Base-by-base conservation (phyloP, 129 eudicot genomes). In the Smallanthus sonchifolius region DNA sequence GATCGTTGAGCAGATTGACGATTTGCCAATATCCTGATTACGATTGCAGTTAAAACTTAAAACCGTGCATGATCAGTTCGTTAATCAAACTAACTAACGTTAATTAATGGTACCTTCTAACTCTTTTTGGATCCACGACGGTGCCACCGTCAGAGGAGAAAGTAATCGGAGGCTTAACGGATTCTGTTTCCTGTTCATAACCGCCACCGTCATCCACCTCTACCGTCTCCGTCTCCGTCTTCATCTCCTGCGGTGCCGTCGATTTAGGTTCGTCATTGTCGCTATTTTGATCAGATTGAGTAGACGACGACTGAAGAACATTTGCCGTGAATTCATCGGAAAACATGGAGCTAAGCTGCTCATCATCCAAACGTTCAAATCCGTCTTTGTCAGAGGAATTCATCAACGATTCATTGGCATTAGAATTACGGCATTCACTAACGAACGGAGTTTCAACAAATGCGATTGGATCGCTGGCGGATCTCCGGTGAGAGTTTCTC, bases 311-410 rank as follows among this genome's bases (percentile, higher is more conserved):
- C 68, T 77, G 76, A 14, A 76, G 64, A 67, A 24, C 30, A 24
- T 69, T 70, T 11, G 80, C 80, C 2, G 78, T 67, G 10, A 80
- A 73, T 2, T 88, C 86, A 9, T 91, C 95, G 17, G 95, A 75
- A 64, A 91, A 91, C 97, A 91, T 91, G 17, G 84, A 77, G 69
- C 86, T 81, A 39, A 91, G 85, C 72, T 91, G 95, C 67, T 91
- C 95, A 39, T 91, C 97, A 48, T 91, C 92, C 74, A 91, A 77
- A n/a, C 86, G 75, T 4, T 91, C 97, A 43, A 91, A 91, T 19
- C 94, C 97, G 35, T 19, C 45, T 57, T 52, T 45, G 7, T 59
- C 51, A 0, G 72, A 48, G 51, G 51, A 63, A 47, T 70, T 61
- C 7, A 63, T 75, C 11, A 54, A 39, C 36, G 68, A 45, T 17